Conservation (phyloP, 257 asterid genomes). For the Cinchona pubescens region DNA sequence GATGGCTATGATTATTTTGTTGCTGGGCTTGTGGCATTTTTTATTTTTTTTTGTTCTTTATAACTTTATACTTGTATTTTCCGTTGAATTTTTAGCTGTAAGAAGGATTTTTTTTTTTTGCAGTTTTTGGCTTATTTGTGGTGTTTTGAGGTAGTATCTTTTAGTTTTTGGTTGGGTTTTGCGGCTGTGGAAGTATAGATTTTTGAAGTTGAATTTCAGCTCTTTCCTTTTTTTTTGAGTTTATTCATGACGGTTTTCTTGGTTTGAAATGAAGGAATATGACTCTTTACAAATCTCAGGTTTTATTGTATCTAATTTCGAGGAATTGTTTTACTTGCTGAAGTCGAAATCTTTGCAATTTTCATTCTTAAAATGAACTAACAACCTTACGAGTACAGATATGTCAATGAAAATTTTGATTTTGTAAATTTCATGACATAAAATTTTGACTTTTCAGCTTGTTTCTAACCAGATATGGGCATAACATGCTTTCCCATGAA, state of each 20-base stretch:
- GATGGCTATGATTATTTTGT: constrained; percentile 31
- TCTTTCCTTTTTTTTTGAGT: not conserved
- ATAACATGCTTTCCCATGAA: constrained; percentile 13
- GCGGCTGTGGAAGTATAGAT: not conserved
- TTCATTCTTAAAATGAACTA: not conserved
- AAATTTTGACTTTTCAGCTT: no score
- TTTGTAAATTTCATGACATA: no score
- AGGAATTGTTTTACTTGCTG: not conserved
- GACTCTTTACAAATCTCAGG: no score
- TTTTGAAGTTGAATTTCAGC: not conserved
- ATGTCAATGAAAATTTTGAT: not conserved
- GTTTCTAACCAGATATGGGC: no score
- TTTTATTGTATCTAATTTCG: not conserved
- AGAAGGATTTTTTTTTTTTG: not conserved
- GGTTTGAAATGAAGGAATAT: not conserved
- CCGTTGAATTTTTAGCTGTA: no score
- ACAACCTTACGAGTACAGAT: not conserved
- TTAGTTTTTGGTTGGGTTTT: not conserved
- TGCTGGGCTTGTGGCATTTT: not conserved
- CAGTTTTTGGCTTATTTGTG: not conserved
- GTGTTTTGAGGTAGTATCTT: not conserved
- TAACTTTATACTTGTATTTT: not conserved
- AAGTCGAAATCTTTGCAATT: not conserved
- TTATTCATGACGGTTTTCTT: not conserved
- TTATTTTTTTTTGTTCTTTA: no score